Percentiles rank a stretch among this genome's conserved stretches.
Conservation (phyloP, 108 stramenopile genomes). For the Skeletonema potamos region DNA sequence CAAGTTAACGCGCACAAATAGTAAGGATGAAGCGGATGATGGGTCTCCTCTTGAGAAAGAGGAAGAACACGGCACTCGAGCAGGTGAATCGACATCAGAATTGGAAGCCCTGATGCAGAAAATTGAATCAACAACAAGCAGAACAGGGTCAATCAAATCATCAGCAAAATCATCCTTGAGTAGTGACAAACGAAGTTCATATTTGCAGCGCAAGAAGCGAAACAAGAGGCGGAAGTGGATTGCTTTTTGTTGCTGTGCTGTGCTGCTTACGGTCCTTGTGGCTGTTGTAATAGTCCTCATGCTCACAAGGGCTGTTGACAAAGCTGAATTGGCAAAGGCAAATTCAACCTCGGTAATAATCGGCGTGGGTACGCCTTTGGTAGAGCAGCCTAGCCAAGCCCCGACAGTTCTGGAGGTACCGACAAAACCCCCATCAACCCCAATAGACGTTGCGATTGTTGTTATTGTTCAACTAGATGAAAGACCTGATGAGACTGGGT, state of each 20-base stretch:
- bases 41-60: not conserved
- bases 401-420: not conserved
- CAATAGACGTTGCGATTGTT: constrained; percentile 7
- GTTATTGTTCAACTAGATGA: constrained; percentile 22
- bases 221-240: not conserved
- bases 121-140: not conserved
- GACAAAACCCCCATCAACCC: not conserved
- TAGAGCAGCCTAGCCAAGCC: not conserved
- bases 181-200: not conserved
- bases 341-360: constrained; percentile 55
- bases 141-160: not conserved
- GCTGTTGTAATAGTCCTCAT: not conserved
- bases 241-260: not conserved
- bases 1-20: not conserved
- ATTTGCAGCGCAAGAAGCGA: not conserved
- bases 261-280: not conserved
- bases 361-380: constrained; percentile 16
- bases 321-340: constrained; percentile 29
- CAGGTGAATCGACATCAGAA: not conserved
- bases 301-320: not conserved
- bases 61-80: not conserved
- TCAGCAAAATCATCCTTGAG: not conserved
- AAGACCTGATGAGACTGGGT: constrained; percentile 27
- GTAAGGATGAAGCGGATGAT: not conserved
- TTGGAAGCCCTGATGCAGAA: constrained; percentile 1